phyloP scores from a whole-genome alignment of 164 flowering plant species.

The Vitis rupestris region DNA sequence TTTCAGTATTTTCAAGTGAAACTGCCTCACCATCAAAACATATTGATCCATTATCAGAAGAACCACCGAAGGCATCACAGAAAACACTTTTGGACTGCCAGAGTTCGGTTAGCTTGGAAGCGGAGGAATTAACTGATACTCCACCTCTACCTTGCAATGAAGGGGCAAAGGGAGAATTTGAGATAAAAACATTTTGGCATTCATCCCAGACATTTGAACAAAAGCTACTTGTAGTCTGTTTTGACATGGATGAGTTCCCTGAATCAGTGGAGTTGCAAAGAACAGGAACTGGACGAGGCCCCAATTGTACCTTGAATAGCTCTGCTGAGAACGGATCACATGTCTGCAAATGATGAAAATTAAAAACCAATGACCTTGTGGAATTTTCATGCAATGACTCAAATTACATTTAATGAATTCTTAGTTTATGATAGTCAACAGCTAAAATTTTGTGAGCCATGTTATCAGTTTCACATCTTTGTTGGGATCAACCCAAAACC shows the following conservation, averaged over 20 bases:
- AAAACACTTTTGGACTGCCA: slow-evolving; percentile 31
- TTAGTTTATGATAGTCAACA: no score
- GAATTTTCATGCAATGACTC: no score
- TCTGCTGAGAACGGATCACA: slow-evolving; percentile 77
- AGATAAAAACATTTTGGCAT: slow-evolving; percentile 59
- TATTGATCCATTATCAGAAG: slow-evolving; percentile 19
- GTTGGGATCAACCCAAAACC: no score
- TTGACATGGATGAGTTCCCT: slow-evolving; percentile 31
- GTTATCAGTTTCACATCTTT: no score
- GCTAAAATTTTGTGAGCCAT: no score
- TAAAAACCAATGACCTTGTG: no score
- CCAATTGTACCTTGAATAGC: slow-evolving; percentile 35
- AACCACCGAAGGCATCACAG: slow-evolving; percentile 31
- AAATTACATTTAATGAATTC: no score
- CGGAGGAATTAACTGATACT: slow-evolving; percentile 31
- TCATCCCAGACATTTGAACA: slow-evolving; percentile 67
- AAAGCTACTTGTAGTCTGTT: slow-evolving; percentile 18
- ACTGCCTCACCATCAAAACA: slow-evolving; percentile 26
- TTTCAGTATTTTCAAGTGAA: slow-evolving; percentile 9
- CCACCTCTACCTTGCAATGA: slow-evolving; percentile 30
- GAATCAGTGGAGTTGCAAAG: slow-evolving; percentile 58
- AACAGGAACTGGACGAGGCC: slow-evolving; percentile 49
- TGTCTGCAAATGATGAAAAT: slow-evolving; percentile 35
- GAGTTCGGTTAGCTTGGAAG: slow-evolving; percentile 49
- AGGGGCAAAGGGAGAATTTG: slow-evolving; percentile 58